phyloP scores from a whole-genome alignment of 108 stramenopile genomes.

The Cylindrotheca fusiformis region DNA sequence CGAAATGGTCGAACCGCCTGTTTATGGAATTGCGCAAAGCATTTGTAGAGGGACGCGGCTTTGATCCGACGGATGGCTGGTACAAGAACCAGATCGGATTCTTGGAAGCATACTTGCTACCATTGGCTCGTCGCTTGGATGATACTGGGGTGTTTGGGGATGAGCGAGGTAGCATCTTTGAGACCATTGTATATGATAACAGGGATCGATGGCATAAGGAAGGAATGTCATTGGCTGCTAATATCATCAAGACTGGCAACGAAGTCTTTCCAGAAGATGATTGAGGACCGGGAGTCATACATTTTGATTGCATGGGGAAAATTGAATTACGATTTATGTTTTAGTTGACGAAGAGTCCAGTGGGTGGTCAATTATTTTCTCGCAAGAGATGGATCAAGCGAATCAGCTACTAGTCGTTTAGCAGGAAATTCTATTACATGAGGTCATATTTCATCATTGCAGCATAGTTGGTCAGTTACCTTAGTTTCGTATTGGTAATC shows the following conservation, averaged over 20 bases:
- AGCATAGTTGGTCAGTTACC: no score
- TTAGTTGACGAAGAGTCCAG: no score
- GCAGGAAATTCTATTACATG: no score
- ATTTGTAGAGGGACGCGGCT: constrained; percentile 44
- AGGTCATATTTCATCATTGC: no score
- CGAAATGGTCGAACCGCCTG: constrained; percentile 57
- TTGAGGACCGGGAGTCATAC: constrained; percentile 1
- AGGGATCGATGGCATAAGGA: constrained; percentile 45
- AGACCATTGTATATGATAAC: constrained; percentile 27
- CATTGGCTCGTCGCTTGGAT: constrained; percentile 58
- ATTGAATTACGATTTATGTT: no score
- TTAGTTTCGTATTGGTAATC: no score
- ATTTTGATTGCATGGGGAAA: no score
- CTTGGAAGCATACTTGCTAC: constrained; percentile 72
- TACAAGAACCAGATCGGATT: constrained; percentile 78
- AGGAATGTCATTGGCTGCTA: constrained; percentile 35
- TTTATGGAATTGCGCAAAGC: constrained; percentile 63
- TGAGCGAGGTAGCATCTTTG: constrained; percentile 34
- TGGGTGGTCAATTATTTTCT: no score
- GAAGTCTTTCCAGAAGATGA: constrained; percentile 31
- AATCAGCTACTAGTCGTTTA: no score
- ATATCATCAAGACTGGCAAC: constrained; percentile 30
- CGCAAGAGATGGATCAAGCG: no score
- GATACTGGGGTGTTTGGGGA: constrained; percentile 71
- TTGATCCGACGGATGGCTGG: constrained; percentile 64